Evolutionary conservation across 2,329 filamentous ascomycete genomes (phyloP), one percentile per base, ranked within the genome.

Genomic region (Dactylellina drechsleri): DNA sequence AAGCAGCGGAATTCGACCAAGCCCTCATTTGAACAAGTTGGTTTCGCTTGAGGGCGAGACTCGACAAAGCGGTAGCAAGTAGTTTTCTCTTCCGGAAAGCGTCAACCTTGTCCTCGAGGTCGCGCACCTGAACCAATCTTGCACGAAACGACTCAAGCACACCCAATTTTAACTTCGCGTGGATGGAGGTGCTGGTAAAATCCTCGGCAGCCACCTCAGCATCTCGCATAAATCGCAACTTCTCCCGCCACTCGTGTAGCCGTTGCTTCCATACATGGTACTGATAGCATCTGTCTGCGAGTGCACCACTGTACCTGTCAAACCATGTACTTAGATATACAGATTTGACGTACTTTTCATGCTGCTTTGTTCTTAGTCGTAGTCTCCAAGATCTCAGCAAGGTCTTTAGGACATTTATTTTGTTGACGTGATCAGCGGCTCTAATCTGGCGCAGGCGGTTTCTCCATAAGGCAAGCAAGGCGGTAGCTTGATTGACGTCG

Each of bases 311-410:
- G 45, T 74, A 74, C 41, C 41, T 66, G 31, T 74, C 70, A 64
- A 74, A 74, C 70, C 70, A 74, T 8, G 52, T 49, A 16, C 70
- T 74, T 16, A 74, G 16, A 41, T 67, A 74, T 28, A 74, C 36
- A 15, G 70, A 74, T 45, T 67, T 74, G 50, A 74, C 45, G 43
- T 74, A 74, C 49, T 67, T 74, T 57, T 59, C 70, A 47, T 74
- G 70, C 18, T 58, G 57, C 40, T 47, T 66, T 20, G 58, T 15
- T 50, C 70, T 61, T 18, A 74, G 26, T 13, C 62, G 59, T 53
- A 74, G 56, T 43, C 70, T 74, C 70, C 70, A 74, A 23, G 70
- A 52, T 18, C 43, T 49, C 6, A 74, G 47, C 45, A 49, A 62
- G n/a, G 57, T 58, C 28, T 74, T 74, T 16, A 67, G 31, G 26